Conservation (phyloP, 2,329 filamentous ascomycete species). For the Cordyceps fumosorosea region DNA sequence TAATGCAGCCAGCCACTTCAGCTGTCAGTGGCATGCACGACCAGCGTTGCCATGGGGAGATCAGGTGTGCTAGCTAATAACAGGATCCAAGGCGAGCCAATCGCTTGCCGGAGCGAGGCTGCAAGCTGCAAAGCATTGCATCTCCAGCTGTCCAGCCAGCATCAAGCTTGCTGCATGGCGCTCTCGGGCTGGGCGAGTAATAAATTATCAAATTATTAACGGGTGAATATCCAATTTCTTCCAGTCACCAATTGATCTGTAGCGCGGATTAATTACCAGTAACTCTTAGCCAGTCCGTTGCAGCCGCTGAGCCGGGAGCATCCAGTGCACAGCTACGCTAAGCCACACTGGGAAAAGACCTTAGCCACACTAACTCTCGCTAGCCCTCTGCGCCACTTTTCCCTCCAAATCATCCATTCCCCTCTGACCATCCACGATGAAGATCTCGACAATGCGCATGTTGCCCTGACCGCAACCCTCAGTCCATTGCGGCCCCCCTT, state of each 20-base stretch:
- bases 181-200: too few relatives aligned
- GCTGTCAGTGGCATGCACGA: background rate
- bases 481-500: background rate
- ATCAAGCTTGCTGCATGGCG: background rate
- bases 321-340: background rate
- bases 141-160: background rate
- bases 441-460: constrained; percentile 11
- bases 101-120: background rate
- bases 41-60: background rate
- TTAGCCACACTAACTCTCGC: background rate
- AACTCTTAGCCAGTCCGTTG: too few relatives aligned
- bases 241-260: too few relatives aligned
- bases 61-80: background rate
- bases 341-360: background rate
- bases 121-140: background rate
- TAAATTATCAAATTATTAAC: too few relatives aligned
- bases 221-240: too few relatives aligned
- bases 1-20: background rate
- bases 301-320: too few relatives aligned
- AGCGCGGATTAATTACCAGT: too few relatives aligned
- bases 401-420: background rate
- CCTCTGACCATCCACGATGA: constrained; percentile 5
- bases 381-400: background rate
- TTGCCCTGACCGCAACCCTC: background rate
- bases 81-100: background rate